A percentile compares a stretch with the other conserved stretches of the same genome.
Evolutionary conservation across 495 filamentous ascomycete species (phyloP).

Genomic region (Schizothecium vesticola): DNA sequence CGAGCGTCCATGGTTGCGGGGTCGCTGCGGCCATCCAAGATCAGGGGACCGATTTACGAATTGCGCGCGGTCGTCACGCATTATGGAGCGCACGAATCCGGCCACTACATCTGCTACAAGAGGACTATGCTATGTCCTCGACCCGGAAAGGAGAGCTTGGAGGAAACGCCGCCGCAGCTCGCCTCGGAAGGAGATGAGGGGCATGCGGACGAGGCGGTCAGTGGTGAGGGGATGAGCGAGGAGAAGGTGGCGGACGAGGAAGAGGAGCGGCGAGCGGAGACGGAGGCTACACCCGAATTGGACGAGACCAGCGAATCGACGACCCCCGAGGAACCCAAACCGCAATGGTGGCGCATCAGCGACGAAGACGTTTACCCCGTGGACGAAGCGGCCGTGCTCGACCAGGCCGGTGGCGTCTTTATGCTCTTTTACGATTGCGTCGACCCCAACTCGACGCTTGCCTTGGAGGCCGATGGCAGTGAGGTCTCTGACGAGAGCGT

Average conservation of each 20-base stretch:
- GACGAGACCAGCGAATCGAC: constrained; percentile 2
- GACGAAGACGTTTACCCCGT: constrained; percentile 76
- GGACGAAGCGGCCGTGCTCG: constrained; percentile 65
- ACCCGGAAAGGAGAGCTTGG: not conserved
- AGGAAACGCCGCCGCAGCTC: constrained; percentile 5
- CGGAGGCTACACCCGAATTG: not conserved
- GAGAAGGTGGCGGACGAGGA: not conserved
- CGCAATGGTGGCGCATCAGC: constrained; percentile 76
- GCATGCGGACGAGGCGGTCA: not conserved
- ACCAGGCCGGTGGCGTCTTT: constrained; percentile 71
- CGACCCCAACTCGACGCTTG: constrained; percentile 31
- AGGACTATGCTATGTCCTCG: constrained; percentile 35
- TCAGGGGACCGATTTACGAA: constrained; percentile 61
- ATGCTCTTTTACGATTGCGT: constrained; percentile 92
- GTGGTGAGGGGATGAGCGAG: not conserved
- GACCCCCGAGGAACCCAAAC: constrained; percentile 27
- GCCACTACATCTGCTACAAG: constrained; percentile 90
- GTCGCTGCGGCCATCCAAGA: constrained; percentile 31
- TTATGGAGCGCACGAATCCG: constrained; percentile 85
- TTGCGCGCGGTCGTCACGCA: constrained; percentile 84
- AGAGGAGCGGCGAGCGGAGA: not conserved
- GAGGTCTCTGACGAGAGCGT: not conserved
- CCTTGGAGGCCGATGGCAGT: constrained; percentile 11
- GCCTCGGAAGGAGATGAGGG: not conserved
- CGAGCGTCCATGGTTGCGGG: constrained; percentile 62